A percentile compares a stretch with the other conserved stretches of the same genome.
phyloP scores from a whole-genome alignment of 2,329 filamentous ascomycete genomes.

The Xylaria digitata region DNA sequence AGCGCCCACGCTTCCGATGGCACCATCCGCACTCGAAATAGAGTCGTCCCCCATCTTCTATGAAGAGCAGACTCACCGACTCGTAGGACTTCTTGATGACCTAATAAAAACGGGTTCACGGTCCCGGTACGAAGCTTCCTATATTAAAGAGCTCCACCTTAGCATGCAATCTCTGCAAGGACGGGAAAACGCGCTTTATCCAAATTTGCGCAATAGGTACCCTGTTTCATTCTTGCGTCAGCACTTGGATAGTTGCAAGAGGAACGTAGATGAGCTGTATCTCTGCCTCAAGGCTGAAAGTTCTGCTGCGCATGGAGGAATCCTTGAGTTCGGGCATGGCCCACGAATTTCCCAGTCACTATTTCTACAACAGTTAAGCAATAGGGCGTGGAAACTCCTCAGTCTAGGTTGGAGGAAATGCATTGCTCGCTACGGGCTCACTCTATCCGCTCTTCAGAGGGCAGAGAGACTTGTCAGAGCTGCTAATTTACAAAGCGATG shows the following conservation, averaged over 20 bases:
- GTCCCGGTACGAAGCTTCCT: constrained; percentile 17
- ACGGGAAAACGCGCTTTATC: not conserved
- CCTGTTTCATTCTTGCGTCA: not conserved
- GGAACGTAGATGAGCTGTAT: constrained; percentile 10
- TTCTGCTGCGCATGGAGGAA: not conserved
- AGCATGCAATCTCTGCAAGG: constrained; percentile 27
- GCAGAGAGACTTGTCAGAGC: constrained; percentile 13
- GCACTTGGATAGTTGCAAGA: constrained; percentile 16
- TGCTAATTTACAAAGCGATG: constrained; percentile 8
- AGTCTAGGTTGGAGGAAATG: not conserved
- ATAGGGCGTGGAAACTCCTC: not conserved
- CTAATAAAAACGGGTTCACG: not conserved
- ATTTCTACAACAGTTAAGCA: constrained; percentile 9
- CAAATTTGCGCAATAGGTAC: not conserved
- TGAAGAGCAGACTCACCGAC: not conserved
- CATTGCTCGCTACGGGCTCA: not conserved
- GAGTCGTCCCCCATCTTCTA: not conserved
- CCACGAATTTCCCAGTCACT: constrained; percentile 19
- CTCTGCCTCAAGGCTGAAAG: not conserved
- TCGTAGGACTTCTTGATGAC: constrained; percentile 11
- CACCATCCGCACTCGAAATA: not conserved
- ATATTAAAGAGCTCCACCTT: constrained; percentile 16
- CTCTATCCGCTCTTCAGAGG: constrained; percentile 14
- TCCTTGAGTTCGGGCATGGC: constrained; percentile 8
- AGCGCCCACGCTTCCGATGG: not conserved